Base-by-base conservation (phyloP, 192 early-diverging fungal genomes). In the Thamnidium elegans region DNA sequence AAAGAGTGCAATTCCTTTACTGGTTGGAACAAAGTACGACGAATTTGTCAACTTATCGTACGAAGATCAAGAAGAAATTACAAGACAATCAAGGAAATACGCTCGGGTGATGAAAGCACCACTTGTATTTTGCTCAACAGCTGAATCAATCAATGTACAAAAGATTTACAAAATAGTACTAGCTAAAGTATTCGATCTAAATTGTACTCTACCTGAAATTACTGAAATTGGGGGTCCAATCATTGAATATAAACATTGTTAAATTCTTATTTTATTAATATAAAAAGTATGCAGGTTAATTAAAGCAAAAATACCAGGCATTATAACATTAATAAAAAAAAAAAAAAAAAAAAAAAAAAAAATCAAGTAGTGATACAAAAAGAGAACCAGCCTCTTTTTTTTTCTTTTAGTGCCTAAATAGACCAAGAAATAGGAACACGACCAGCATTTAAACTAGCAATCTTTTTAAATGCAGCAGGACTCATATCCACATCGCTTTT, bases 81-180 rank as follows among this genome's bases (percentile, higher is more conserved):
- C 94, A 30, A 90, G 88, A 72, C 92, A 94, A 82, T 92, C 93
- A 42, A 84, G 93, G 60, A 87, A 86, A 58, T 93, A 90, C 78
- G 89, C 96, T 0, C 83, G 86, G 14, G 96, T 93, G n/a, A 98
- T 98, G 96, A 86, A 87, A 50, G 93, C 96, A 5, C 88, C 96
- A 19, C 79, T 98, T 43, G 90, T 98, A 42, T 98, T 96, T 74
- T 96, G 94, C 65, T 95, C 93, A 43, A 95, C 93, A 14, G 83
- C 93, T 26, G 88, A 93, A 61, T 91, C 92, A 9, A 98, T 98
- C 68, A 98, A 98, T 63, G 91, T 98, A 34, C 92, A 98, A 82
- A 91, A 94, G 69, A 94, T 98, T 55, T 98, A 96, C 80, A 98
- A 98, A 80, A 94, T 98, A 63, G 90, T 96, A 2, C 69, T 98